A percentile compares a stretch with the other conserved stretches of the same genome.
These are phyloP conservation scores for Ramichloridium luteum DNA, from an alignment of 2,329 filamentous ascomycete species.

Conservation along the genomic window DNA sequence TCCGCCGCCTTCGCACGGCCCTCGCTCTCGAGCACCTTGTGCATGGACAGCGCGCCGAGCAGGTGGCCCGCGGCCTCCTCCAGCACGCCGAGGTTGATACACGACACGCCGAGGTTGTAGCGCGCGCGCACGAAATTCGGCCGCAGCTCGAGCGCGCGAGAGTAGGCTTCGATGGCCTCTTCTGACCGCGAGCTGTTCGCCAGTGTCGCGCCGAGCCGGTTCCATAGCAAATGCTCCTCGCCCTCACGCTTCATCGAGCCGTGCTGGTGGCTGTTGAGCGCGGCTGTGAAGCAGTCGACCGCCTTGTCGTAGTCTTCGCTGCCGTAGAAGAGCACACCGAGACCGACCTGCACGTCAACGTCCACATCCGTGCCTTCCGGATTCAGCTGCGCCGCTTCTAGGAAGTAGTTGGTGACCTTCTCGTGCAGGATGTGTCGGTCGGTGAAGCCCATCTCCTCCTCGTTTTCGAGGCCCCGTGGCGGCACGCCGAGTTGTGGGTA, in stretches of 20 bases:
- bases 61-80: slow-evolving; percentile 88
- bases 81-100: slow-evolving; percentile 94
- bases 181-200: slow-evolving; percentile 89
- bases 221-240: slow-evolving; percentile 92
- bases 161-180: slow-evolving; percentile 93
- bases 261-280: slow-evolving; percentile 71
- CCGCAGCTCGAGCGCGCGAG: slow-evolving; percentile 76
- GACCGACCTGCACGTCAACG: slow-evolving; percentile 91
- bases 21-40: slow-evolving; percentile 80
- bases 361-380: slow-evolving; percentile 94
- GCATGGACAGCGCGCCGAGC: slow-evolving; percentile 84
- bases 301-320: slow-evolving; percentile 97
- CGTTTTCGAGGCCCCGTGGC: slow-evolving; percentile 51
- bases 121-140: slow-evolving; percentile 94
- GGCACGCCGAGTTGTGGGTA: slow-evolving; percentile 74
- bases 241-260: slow-evolving; percentile 73
- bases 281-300: slow-evolving; percentile 92
- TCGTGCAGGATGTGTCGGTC: slow-evolving; percentile 83
- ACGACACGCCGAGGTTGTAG: slow-evolving; percentile 92
- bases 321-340: slow-evolving; percentile 95
- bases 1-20: slow-evolving; percentile 74
- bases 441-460: slow-evolving; percentile 73
- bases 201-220: slow-evolving; percentile 86
- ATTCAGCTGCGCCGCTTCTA: slow-evolving; percentile 80
- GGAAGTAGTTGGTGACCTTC: slow-evolving; percentile 81